These are phyloP conservation scores for Dactylellina drechsleri DNA, from an alignment of 2,329 filamentous ascomycete genomes.

Conservation along the genomic window DNA sequence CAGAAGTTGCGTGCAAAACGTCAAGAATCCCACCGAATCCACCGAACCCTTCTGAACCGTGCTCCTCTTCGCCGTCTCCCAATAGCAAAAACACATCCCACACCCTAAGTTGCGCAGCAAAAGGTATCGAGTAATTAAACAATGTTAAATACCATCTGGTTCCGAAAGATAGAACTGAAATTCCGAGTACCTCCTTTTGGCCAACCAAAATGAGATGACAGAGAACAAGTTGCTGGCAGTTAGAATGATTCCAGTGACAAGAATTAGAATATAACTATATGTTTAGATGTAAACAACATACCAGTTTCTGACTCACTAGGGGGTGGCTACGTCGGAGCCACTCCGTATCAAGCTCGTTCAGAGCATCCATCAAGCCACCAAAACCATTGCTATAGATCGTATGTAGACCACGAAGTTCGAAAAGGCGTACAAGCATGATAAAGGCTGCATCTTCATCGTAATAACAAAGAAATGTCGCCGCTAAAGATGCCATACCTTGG, in stretches of 20 bases:
- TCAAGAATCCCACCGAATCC: slow-evolving; percentile 76
- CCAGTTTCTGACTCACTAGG: slow-evolving; percentile 77
- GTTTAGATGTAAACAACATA: slow-evolving; percentile 64
- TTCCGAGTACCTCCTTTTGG: slow-evolving; percentile 75
- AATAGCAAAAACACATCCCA: slow-evolving; percentile 99
- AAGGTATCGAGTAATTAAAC: slow-evolving; percentile 96
- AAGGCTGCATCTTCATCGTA: slow-evolving; percentile 96
- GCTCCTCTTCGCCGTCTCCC: slow-evolving; percentile 73
- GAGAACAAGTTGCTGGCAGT: neutral
- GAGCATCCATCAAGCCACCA: slow-evolving; percentile 82
- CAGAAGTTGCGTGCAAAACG: slow-evolving; percentile 86
- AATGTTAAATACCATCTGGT: slow-evolving; percentile 97
- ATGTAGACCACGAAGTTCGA: slow-evolving; percentile 86
- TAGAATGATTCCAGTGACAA: neutral
- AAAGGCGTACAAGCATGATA: slow-evolving; percentile 94
- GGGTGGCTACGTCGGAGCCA: slow-evolving; percentile 80
- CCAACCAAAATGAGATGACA: neutral
- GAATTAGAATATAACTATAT: neutral
- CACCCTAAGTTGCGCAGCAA: slow-evolving; percentile 89
- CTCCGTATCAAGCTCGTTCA: slow-evolving; percentile 82
- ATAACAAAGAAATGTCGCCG: slow-evolving; percentile 92
- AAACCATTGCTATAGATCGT: slow-evolving; percentile 86
- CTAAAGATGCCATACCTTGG: slow-evolving; percentile 95
- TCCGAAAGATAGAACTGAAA: slow-evolving; percentile 90
- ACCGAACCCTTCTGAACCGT: slow-evolving; percentile 52